Conservation (phyloP, 1,139 yeast species). For the Candida gigantensis region DNA sequence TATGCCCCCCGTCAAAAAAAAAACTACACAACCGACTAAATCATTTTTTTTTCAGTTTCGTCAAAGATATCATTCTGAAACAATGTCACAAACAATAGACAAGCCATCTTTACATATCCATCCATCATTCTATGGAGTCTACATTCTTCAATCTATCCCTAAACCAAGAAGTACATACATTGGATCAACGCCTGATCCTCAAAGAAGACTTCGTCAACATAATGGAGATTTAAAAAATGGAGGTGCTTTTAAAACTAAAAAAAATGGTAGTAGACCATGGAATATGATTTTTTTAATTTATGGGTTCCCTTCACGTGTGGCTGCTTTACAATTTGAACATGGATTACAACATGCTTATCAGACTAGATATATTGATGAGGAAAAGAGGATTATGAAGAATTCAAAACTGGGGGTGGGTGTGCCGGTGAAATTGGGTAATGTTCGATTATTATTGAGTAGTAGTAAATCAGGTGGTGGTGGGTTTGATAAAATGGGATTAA, state of each 20-base stretch:
- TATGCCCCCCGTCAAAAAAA: slow-evolving; percentile 1
- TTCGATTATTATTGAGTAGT: slow-evolving; percentile 51
- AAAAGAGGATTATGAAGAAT: slow-evolving; percentile 24
- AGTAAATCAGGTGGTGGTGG: too few species aligned
- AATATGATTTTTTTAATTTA: slow-evolving; percentile 59
- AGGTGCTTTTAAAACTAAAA: slow-evolving; percentile 69
- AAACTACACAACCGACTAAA: too few species aligned
- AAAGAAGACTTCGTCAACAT: slow-evolving; percentile 69
- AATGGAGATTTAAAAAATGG: slow-evolving; percentile 65
- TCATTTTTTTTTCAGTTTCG: too few species aligned
- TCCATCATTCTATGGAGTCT: slow-evolving; percentile 62
- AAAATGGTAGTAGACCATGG: slow-evolving; percentile 69
- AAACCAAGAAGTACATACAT: slow-evolving; percentile 62
- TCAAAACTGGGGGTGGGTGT: too few species aligned
- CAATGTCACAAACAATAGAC: slow-evolving; percentile 6
- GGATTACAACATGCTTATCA: slow-evolving; percentile 76
- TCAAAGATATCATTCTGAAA: slow-evolving; percentile 5
- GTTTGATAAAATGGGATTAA: slow-evolving; percentile 44
- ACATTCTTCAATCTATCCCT: slow-evolving; percentile 59
- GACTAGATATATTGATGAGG: slow-evolving; percentile 57
- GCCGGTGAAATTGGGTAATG: slow-evolving; percentile 52
- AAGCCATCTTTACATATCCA: slow-evolving; percentile 15
- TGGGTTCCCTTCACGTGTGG: slow-evolving; percentile 70
- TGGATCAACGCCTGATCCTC: slow-evolving; percentile 79
- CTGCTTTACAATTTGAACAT: slow-evolving; percentile 74